Conservation (phyloP, 768 basidiomycete genomes). For the Phlebiopsis gigantea region DNA sequence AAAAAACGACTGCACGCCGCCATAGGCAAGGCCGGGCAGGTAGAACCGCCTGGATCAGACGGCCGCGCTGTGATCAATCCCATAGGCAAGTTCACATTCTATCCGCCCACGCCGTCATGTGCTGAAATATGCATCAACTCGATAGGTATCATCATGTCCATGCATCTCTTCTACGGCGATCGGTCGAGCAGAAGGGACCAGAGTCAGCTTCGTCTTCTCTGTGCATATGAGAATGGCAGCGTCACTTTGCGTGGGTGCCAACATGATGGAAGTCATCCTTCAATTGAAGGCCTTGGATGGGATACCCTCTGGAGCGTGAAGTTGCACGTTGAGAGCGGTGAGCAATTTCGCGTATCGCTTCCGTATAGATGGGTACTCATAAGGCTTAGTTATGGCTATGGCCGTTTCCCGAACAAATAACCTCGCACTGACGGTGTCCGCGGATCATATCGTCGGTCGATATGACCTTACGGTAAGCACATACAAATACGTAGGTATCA, state of each 20-base stretch:
- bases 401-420: slow-evolving; percentile 51
- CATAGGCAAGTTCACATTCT: slow-evolving; percentile 39
- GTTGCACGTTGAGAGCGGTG: slow-evolving; percentile 71
- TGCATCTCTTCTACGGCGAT: slow-evolving; percentile 51
- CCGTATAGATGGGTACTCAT: not conserved
- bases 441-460: slow-evolving; percentile 70
- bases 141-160: slow-evolving; percentile 84
- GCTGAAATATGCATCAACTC: no score
- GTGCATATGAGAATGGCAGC: slow-evolving; percentile 85
- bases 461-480: slow-evolving; percentile 50
- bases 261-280: slow-evolving; percentile 34
- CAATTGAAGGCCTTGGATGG: slow-evolving; percentile 74
- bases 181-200: slow-evolving; percentile 7
- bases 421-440: slow-evolving; percentile 78
- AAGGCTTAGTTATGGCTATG: slow-evolving; percentile 76
- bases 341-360: slow-evolving; percentile 16
- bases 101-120: no score
- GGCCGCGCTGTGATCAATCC: slow-evolving; percentile 43
- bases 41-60: slow-evolving; percentile 23
- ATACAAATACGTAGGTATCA: not conserved
- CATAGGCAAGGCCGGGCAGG: slow-evolving; percentile 54
- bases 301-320: slow-evolving; percentile 60
- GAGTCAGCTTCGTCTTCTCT: slow-evolving; percentile 52
- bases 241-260: slow-evolving; percentile 62
- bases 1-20: slow-evolving; percentile 75